Base-by-base conservation (phyloP, 768 basidiomycete genomes). In the Leucogyrophana mollusca region DNA sequence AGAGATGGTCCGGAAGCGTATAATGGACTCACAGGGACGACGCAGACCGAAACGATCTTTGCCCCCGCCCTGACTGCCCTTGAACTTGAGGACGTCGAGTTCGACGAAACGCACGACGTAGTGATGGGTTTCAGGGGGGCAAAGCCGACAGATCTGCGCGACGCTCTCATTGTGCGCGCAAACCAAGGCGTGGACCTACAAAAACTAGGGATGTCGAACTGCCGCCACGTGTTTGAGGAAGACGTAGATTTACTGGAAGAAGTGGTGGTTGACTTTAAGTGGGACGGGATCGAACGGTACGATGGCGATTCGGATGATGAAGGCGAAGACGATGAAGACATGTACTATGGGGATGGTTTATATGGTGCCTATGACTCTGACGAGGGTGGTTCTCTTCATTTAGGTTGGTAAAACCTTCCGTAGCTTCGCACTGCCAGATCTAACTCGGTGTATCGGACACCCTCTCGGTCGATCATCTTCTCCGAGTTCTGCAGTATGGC, bases 111-210 rank as follows among this genome's bases (percentile, higher is more conserved):
- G 10, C 14, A 5, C n/a, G 25, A 13, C 13, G 9, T 25, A 2
- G 6, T 7, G 7, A 7, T 6, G 7, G 27, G 13, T 6, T 30
- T 13, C 27, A 13, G 27, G 27, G 20, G 42, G 24, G 47, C 37
- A 43, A 46, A 47, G 14, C 27, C 13, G 30, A 5, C 18, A 16
- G 56, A 54, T 41, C 52, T 60, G 13, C 36, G 20, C 32, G 49
- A 59, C 7, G 52, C 53, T 16, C 49, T 61, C n/a, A 45, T 40
- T 18, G 2, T 3, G 30, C 60, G 59, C n/a, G 21, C 43, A 21
- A 37, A 34, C 13, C 40, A 35, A 18, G 55, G 57, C 10, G 16
- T 47, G 32, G 39, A 38, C 33, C 45, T 61, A 10, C 36, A 20
- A 20, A 50, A 23, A 20, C 60, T 59, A 10, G 24, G 25, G 4